phyloP scores from a whole-genome alignment of 352 stramenopile species.

The Globisporangium cylindrosporum region DNA sequence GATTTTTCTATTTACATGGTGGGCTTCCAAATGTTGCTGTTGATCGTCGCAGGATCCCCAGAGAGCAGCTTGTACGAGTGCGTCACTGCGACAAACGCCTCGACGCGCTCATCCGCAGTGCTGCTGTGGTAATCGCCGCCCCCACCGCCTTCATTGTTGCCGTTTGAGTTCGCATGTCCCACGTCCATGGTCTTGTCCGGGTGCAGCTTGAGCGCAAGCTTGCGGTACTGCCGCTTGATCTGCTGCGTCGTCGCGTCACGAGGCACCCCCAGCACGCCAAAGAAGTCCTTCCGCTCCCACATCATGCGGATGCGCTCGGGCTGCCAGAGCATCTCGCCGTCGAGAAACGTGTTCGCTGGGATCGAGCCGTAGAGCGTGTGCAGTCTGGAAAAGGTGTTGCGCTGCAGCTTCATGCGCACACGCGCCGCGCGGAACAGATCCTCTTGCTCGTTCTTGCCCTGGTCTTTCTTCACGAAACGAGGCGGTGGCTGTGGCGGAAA shows the following conservation, averaged over 20 bases:
- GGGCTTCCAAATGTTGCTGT: slow-evolving; percentile 33
- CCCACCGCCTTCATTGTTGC: slow-evolving; percentile 7
- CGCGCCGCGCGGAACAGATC: slow-evolving; percentile 72
- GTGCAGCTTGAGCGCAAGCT: slow-evolving; percentile 82
- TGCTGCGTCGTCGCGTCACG: slow-evolving; percentile 58
- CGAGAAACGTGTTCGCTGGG: slow-evolving; percentile 33
- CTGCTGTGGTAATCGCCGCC: slow-evolving; percentile 18
- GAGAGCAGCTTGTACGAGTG: slow-evolving; percentile 78
- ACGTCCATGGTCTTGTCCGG: slow-evolving; percentile 63
- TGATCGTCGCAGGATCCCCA: slow-evolving; percentile 36
- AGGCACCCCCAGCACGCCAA: slow-evolving; percentile 68
- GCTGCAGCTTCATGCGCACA: slow-evolving; percentile 78
- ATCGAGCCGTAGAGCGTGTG: slow-evolving; percentile 32
- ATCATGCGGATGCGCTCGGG: slow-evolving; percentile 74
- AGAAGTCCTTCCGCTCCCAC: slow-evolving; percentile 77
- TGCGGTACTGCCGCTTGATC: slow-evolving; percentile 84
- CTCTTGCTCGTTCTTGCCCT: slow-evolving; percentile 70
- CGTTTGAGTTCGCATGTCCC: slow-evolving; percentile 18
- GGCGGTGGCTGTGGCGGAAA: slow-evolving; percentile 19
- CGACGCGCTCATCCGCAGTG: slow-evolving; percentile 50
- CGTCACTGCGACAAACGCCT: slow-evolving; percentile 77
- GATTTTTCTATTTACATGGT: slow-evolving; percentile 2
- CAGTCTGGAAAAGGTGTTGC: slow-evolving; percentile 40
- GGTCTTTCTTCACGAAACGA: neutral
- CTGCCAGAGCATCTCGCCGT: slow-evolving; percentile 74